Evolutionary conservation across 1,139 yeast genomes (phyloP).

Genomic region (Saccharomyces hybrid): DNA sequence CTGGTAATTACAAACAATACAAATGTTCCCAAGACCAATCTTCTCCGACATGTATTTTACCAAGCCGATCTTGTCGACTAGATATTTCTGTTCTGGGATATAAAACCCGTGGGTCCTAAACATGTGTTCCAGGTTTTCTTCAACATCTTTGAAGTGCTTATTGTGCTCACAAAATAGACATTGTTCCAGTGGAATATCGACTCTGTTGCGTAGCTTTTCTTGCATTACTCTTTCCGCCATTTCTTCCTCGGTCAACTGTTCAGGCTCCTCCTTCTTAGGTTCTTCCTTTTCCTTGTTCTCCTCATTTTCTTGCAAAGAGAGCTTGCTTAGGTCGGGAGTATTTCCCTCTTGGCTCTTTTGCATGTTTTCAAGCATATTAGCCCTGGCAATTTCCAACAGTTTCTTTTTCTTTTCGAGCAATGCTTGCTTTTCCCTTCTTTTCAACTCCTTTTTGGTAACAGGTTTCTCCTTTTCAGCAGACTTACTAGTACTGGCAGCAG

Average conservation of each 20-base stretch:
- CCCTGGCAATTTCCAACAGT: constrained; percentile 53
- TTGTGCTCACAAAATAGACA: constrained; percentile 73
- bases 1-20: constrained; percentile 79
- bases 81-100: constrained; percentile 71
- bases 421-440: constrained; percentile 59
- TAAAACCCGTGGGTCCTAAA: constrained; percentile 70
- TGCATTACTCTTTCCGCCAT: constrained; percentile 46
- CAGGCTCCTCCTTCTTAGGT: constrained; percentile 8
- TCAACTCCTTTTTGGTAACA: constrained; percentile 54
- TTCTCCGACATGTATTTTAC: constrained; percentile 80
- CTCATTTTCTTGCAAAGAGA: constrained; percentile 5
- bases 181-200: constrained; percentile 62
- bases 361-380: constrained; percentile 40
- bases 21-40: constrained; percentile 84
- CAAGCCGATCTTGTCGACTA: constrained; percentile 66
- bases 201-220: constrained; percentile 52
- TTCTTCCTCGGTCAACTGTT: constrained; percentile 38
- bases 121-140: constrained; percentile 69
- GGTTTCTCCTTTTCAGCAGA: constrained; percentile 38
- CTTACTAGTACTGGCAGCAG: constrained; percentile 43
- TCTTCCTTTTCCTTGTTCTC: constrained; percentile 9
- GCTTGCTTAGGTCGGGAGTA: constrained; percentile 1
- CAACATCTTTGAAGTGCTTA: constrained; percentile 38
- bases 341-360: constrained; percentile 4
- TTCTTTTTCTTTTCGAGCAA: constrained; percentile 51